These are phyloP conservation scores for Ceratobasidium sp. DNA, from an alignment of 1,284 basidiomycete species.

Conservation along the genomic window DNA sequence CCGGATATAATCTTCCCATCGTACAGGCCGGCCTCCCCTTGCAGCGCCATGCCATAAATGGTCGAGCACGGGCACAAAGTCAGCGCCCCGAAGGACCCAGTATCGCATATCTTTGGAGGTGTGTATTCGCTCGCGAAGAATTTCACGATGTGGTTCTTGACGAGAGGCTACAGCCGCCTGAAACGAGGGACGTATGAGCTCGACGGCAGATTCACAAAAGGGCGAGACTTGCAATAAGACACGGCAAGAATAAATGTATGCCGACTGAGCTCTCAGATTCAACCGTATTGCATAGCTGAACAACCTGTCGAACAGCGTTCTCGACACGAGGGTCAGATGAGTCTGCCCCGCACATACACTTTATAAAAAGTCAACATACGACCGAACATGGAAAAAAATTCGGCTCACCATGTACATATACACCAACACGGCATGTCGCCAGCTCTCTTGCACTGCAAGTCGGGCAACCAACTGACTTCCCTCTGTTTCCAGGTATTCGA, in stretches of 20 bases:
- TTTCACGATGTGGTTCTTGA: not conserved
- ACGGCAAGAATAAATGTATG: not conserved
- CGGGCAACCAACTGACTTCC: not conserved
- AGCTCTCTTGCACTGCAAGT: conserved; percentile 16
- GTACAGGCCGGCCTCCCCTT: not conserved
- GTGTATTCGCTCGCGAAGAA: not conserved
- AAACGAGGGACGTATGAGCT: not conserved
- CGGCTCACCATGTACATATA: conserved; percentile 32
- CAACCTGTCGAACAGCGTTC: not conserved
- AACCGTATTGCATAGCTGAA: not conserved
- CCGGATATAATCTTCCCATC: conserved; percentile 1
- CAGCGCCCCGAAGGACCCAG: not conserved
- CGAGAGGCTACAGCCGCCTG: not conserved
- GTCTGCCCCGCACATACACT: not conserved
- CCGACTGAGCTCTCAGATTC: not conserved
- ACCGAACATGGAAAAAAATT: not conserved
- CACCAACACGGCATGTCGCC: conserved; percentile 4
- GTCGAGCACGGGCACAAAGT: conserved; percentile 13
- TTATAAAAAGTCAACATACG: not conserved
- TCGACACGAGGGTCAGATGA: conserved; percentile 24
- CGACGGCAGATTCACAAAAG: not conserved
- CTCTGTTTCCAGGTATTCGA: not conserved
- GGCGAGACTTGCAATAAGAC: conserved; percentile 5
- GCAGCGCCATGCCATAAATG: conserved; percentile 25
- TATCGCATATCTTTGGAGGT: not conserved